Evolutionary conservation across 495 filamentous ascomycete species (phyloP).

Genomic region (Cercophora newfieldiana): DNA sequence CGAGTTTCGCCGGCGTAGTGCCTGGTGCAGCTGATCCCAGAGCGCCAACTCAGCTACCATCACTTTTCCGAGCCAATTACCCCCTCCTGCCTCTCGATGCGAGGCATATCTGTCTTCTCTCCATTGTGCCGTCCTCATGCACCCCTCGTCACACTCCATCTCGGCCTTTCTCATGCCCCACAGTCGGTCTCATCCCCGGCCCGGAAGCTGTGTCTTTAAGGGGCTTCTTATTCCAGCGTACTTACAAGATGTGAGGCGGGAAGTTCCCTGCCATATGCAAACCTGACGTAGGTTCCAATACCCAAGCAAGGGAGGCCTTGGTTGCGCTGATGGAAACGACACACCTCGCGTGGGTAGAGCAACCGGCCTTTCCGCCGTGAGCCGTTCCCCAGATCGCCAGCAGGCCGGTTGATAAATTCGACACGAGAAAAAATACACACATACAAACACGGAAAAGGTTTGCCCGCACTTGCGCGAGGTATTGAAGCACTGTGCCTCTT

Average conservation of each 20-base stretch:
- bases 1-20: constrained; percentile 15
- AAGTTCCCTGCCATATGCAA: neutral
- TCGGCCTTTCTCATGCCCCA: constrained; percentile 1
- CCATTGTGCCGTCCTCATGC: constrained; percentile 29
- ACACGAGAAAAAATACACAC: neutral
- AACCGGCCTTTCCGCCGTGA: neutral
- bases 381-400: constrained; percentile 9
- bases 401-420: neutral
- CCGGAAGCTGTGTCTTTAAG: neutral
- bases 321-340: neutral
- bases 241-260: neutral
- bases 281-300: neutral
- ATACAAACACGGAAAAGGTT: too few species aligned
- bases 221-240: neutral
- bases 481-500: neutral
- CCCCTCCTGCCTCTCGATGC: neutral
- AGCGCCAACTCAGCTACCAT: constrained; percentile 11
- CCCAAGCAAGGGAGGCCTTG: neutral
- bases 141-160: constrained; percentile 24
- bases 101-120: neutral
- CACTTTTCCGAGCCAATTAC: neutral
- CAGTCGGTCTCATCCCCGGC: neutral
- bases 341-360: neutral
- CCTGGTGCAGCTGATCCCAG: constrained; percentile 22
- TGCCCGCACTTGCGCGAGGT: neutral